These are phyloP conservation scores for Fusarium longipes DNA, from an alignment of 2,329 filamentous ascomycete genomes.

Conservation along the genomic window DNA sequence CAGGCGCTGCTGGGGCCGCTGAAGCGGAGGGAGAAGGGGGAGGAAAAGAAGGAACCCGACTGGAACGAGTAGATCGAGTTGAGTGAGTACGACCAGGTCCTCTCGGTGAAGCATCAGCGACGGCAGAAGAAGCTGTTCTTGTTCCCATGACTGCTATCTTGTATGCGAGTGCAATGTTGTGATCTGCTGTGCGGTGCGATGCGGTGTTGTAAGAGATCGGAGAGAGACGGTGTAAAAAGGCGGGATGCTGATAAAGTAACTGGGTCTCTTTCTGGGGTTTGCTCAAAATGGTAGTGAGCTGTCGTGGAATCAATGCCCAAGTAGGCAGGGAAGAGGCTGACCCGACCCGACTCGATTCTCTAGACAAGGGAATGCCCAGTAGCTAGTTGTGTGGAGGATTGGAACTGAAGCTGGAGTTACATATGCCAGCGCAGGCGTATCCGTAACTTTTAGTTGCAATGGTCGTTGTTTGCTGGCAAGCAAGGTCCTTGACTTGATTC, in stretches of 20 bases:
- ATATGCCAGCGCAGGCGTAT: constrained; percentile 14
- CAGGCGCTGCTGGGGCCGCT: constrained; percentile 34
- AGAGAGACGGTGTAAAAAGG: constrained; percentile 31
- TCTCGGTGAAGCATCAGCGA: constrained; percentile 42
- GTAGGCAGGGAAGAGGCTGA: constrained; percentile 23
- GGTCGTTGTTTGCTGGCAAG: constrained; percentile 2
- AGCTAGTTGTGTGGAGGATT: constrained; percentile 8
- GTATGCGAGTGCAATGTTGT: not conserved
- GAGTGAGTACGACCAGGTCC: constrained; percentile 52
- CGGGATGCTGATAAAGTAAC: constrained; percentile 24
- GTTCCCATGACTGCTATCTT: constrained; percentile 37
- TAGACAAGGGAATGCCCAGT: constrained; percentile 4
- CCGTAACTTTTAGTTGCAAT: constrained; percentile 23
- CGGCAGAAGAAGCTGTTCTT: constrained; percentile 40
- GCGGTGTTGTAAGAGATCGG: constrained; percentile 16
- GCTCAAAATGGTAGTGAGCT: constrained; percentile 36
- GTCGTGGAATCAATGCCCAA: constrained; percentile 29
- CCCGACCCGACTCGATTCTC: not conserved
- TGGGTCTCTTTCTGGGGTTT: constrained; percentile 29
- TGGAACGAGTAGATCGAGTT: constrained; percentile 49
- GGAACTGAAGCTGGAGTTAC: constrained; percentile 9
- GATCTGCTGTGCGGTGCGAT: constrained; percentile 2
- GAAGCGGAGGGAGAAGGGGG: constrained; percentile 35
- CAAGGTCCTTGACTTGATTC: constrained; percentile 13
- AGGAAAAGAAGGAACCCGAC: constrained; percentile 36